Conservation (phyloP, 441 rosid genomes). For the Pelargonium cotyledonis region DNA sequence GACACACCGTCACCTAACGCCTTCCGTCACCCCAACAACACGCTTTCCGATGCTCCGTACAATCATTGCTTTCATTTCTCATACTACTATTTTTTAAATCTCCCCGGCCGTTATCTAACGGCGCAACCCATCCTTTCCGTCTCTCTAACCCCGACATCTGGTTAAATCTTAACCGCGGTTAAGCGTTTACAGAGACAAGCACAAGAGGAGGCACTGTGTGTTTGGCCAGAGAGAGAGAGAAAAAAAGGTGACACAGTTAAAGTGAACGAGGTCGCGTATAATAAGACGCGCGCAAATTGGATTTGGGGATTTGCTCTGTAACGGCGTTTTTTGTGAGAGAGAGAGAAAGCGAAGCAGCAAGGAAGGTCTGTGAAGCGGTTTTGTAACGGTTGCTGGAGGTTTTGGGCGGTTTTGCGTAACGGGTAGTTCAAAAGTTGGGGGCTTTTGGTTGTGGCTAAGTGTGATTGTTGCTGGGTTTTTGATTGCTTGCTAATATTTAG, state of each 20-base stretch:
- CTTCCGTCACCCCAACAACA: conserved; percentile 33
- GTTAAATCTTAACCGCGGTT: conserved; percentile 30
- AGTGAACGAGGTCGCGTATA: conserved; percentile 28
- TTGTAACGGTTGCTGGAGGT: conserved; percentile 22
- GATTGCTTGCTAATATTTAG: conserved; percentile 25
- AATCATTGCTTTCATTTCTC: too few species aligned
- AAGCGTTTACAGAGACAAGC: conserved; percentile 22
- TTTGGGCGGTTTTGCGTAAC: conserved; percentile 37
- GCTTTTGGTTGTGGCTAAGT: neutral
- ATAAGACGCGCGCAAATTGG: conserved; percentile 41
- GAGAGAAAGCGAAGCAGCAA: conserved; percentile 6
- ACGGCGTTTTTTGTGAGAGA: conserved; percentile 31
- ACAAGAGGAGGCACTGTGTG: conserved; percentile 3
- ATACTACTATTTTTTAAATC: neutral
- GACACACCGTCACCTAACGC: conserved; percentile 11
- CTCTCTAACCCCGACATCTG: conserved; percentile 7
- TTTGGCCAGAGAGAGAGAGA: conserved; percentile 15
- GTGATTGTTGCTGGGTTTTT: neutral
- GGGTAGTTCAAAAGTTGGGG: conserved; percentile 23
- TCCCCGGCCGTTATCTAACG: conserved; percentile 21
- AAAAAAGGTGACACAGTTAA: conserved; percentile 16
- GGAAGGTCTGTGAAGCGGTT: conserved; percentile 12
- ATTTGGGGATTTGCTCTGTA: conserved; percentile 26
- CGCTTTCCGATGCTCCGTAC: conserved; percentile 29
- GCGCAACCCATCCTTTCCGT: conserved; percentile 1